phyloP scores from a whole-genome alignment of 495 filamentous ascomycete species.

The Penicillium maclennaniae region DNA sequence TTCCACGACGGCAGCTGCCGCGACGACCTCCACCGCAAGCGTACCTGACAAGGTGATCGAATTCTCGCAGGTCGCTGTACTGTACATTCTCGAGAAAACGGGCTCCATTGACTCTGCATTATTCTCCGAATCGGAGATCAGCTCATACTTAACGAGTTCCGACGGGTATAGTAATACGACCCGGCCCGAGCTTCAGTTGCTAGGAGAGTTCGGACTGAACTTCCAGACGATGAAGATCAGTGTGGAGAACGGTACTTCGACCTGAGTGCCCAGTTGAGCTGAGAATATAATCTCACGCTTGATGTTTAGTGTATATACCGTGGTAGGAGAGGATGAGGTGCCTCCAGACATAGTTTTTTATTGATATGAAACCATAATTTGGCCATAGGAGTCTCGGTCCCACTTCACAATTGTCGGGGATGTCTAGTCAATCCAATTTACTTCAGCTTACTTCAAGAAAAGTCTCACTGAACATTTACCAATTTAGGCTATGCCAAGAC shows the following conservation, averaged over 20 bases:
- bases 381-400: no score
- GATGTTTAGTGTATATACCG: not conserved
- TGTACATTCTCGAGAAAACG: constrained; percentile 50
- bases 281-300: no score
- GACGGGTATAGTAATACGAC: constrained; percentile 19
- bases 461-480: no score
- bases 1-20: not conserved
- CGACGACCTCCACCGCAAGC: constrained; percentile 3
- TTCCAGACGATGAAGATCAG: constrained; percentile 44
- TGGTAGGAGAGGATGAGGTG: not conserved
- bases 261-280: not conserved
- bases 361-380: not conserved
- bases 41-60: constrained; percentile 30
- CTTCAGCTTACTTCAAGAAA: not conserved
- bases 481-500: not conserved
- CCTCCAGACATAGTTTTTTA: not conserved
- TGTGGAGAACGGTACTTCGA: constrained; percentile 36
- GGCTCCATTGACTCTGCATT: constrained; percentile 34
- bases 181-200: constrained; percentile 15
- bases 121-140: constrained; percentile 32
- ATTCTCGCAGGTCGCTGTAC: constrained; percentile 46
- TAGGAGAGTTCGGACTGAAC: constrained; percentile 37
- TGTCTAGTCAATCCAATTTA: not conserved
- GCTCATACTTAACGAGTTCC: constrained; percentile 29
- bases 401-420: not conserved